phyloP scores from a whole-genome alignment of 2,329 filamentous ascomycete species.

The Cladosporium sp. region DNA sequence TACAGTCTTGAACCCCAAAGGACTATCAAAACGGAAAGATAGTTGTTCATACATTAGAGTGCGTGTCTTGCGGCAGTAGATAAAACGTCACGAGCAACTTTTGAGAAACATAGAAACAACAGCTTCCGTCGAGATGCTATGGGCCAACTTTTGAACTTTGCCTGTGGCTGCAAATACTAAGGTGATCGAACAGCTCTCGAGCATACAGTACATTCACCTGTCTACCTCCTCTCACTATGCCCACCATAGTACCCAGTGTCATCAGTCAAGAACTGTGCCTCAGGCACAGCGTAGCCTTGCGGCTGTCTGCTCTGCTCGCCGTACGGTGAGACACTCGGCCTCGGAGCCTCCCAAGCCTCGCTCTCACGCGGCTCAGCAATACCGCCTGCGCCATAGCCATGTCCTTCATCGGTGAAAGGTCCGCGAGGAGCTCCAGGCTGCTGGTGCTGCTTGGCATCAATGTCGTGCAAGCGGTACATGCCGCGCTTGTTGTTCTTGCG shows the following conservation, averaged over 20 bases:
- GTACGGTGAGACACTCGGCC: constrained; percentile 31
- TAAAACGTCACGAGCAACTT: too few species aligned
- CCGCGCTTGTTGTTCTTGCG: constrained; percentile 48
- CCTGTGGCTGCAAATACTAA: too few species aligned
- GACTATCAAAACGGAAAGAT: too few species aligned
- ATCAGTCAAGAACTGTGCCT: constrained; percentile 44
- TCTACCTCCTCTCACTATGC: constrained; percentile 9
- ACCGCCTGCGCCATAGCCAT: constrained; percentile 17
- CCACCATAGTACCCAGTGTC: constrained; percentile 45
- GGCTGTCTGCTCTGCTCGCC: constrained; percentile 28
- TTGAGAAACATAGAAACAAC: too few species aligned
- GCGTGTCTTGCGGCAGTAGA: too few species aligned
- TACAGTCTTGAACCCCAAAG: too few species aligned
- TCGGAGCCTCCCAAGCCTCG: constrained; percentile 36
- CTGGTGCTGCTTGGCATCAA: constrained; percentile 32
- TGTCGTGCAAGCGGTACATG: constrained; percentile 50
- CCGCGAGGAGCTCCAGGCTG: constrained; percentile 21
- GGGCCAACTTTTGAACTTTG: too few species aligned
- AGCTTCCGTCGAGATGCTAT: too few species aligned
- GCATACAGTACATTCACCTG: not conserved
- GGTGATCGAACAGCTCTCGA: not conserved
- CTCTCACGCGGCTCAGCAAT: constrained; percentile 28
- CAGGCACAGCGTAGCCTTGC: constrained; percentile 44
- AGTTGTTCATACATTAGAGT: too few species aligned
- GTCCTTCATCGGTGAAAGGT: constrained; percentile 29